Conservation (phyloP, 2,329 filamentous ascomycete species). For the Microsporum canis region DNA sequence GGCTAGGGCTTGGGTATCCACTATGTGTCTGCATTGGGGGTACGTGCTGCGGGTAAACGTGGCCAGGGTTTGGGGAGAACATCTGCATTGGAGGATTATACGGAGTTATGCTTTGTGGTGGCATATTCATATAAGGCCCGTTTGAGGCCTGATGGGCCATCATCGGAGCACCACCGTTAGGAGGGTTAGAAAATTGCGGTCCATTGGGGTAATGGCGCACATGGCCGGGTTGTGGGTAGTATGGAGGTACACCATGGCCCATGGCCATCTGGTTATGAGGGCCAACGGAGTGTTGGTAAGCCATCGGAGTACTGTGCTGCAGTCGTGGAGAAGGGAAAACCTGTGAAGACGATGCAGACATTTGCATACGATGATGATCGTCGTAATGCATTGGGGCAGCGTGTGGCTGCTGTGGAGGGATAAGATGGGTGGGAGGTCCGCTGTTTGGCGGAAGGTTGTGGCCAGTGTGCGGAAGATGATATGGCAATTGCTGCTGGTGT, state of each 20-base stretch:
- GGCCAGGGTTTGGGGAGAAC: conserved; percentile 64
- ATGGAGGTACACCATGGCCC: conserved; percentile 59
- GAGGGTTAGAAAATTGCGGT: conserved; percentile 60
- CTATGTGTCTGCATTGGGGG: conserved; percentile 47
- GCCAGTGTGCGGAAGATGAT: conserved; percentile 65
- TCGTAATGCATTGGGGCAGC: conserved; percentile 58
- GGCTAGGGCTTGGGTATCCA: conserved; percentile 79
- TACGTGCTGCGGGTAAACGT: conserved; percentile 50
- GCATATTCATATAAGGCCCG: conserved; percentile 59
- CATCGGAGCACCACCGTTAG: conserved; percentile 58
- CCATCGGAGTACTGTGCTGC: conserved; percentile 52
- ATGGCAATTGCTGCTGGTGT: conserved; percentile 73
- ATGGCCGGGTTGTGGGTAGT: conserved; percentile 59
- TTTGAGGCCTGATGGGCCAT: conserved; percentile 67
- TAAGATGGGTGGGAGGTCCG: conserved; percentile 66
- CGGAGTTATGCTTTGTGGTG: conserved; percentile 56
- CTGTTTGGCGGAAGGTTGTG: conserved; percentile 57
- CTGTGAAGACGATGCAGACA: conserved; percentile 70
- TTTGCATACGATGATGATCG: conserved; percentile 77
- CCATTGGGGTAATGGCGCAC: conserved; percentile 62
- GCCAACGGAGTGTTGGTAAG: conserved; percentile 57
- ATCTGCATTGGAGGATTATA: conserved; percentile 65
- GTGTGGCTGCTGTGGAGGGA: conserved; percentile 60
- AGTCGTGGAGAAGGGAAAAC: conserved; percentile 78
- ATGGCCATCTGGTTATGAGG: conserved; percentile 60